Evolutionary conservation across 176 grass and related monocot genomes (phyloP), one percentile per base, ranked within the genome.

Genomic region (Typha latifolia): DNA sequence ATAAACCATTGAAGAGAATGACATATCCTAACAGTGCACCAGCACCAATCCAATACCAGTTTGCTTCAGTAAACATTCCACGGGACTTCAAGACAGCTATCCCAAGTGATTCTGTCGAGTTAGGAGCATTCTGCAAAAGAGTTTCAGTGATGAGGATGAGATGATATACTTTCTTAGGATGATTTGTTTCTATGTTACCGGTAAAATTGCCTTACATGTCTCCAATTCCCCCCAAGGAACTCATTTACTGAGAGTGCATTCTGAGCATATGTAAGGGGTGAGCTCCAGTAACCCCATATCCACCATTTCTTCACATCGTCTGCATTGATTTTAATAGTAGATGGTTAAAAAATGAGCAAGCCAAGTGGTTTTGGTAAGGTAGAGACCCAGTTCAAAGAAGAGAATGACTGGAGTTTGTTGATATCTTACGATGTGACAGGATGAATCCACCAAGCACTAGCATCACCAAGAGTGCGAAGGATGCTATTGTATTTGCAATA

Each of bases 41-140:
- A 37, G 86, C 56, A 32, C 90, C 90, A 77, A 95, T 85, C 90
- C 90, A 95, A 43, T 79, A 90, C 90, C 86, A 95, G 26, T 79
- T 84, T 47, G 75, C 81, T 31, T 90, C 75, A 18, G 76, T 7
- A 68, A 95, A 95, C 43, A 90, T 5, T 8, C 78, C 86, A 61
- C 78, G 78, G 65, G 83, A 75, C 77, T 90, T 68, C 32, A 95
- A 68, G 51, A 90, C 34, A 49, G 29, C 4, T 49, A 27, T 77
- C 68, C 90, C 90, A 47, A 90, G 74, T 70, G 78, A 4, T 66
- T 87, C 67, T 19, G 7, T 21, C 11, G 31, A 23, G 52, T 27
- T 31, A 0, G 62, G 47, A 32, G 72, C 18, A 43, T 2, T 69
- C 81, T 87, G 61, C 12, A 51, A 32, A 14, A 57, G 47, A 62